These are phyloP conservation scores for Barnettozyma populi DNA, from an alignment of 805 yeast genomes.

Conservation along the genomic window DNA sequence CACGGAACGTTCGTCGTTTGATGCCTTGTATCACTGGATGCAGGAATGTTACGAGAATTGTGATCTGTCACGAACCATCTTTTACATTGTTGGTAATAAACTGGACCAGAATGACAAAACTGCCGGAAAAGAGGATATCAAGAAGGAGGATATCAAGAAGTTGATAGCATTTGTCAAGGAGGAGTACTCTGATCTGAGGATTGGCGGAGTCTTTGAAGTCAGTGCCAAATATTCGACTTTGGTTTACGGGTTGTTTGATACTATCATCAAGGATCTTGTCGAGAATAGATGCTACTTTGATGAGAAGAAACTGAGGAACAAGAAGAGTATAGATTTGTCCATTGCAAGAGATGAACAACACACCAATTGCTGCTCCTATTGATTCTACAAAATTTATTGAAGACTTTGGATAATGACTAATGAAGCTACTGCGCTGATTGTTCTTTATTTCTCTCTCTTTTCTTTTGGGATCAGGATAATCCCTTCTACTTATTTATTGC, in stretches of 20 bases:
- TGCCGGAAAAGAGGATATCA: constrained; percentile 36
- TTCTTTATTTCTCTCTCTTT: too few species aligned
- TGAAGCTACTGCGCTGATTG: not conserved
- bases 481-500: not conserved
- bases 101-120: constrained; percentile 32
- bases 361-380: constrained; percentile 23
- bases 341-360: constrained; percentile 22
- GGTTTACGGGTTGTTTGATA: constrained; percentile 34
- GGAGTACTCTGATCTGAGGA: constrained; percentile 26
- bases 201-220: constrained; percentile 41
- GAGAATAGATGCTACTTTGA: constrained; percentile 35
- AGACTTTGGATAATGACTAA: not conserved
- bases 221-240: constrained; percentile 38
- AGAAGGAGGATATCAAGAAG: constrained; percentile 33
- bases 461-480: not conserved
- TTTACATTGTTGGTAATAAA: constrained; percentile 44
- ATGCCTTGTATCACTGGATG: constrained; percentile 37
- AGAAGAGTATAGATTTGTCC: constrained; percentile 25
- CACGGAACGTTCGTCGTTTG: constrained; percentile 32
- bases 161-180: constrained; percentile 28
- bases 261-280: constrained; percentile 35
- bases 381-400: not conserved
- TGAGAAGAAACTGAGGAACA: constrained; percentile 21
- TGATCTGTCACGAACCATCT: constrained; percentile 28
- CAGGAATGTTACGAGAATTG: constrained; percentile 35